Conservation (phyloP, 441 rosid genomes). For the Erodium texanum region DNA sequence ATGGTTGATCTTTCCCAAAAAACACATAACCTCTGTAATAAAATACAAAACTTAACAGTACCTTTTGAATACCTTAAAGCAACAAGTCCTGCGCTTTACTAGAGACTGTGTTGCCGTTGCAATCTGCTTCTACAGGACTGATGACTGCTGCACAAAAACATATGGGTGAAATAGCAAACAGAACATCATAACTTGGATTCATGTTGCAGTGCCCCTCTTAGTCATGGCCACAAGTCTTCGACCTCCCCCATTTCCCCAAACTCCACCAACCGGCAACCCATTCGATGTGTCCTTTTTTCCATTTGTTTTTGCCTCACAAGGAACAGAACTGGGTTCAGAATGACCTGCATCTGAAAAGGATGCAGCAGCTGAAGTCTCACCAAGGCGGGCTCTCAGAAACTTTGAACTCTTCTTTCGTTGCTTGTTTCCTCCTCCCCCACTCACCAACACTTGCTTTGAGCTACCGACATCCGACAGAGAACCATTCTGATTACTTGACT, state of each 20-base stretch:
- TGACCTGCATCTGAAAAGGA: neutral
- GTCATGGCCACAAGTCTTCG: constrained; percentile 25
- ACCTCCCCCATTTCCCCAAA: constrained; percentile 37
- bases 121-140: no score
- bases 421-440: constrained; percentile 25
- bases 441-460: no score
- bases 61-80: no score
- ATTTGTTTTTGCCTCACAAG: constrained; percentile 18
- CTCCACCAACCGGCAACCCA: constrained; percentile 26
- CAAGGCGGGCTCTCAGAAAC: constrained; percentile 32
- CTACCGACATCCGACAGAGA: constrained; percentile 3
- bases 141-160: no score
- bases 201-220: constrained; percentile 6
- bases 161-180: no score
- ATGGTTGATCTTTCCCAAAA: no score
- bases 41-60: no score
- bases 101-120: no score
- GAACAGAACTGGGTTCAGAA: constrained; percentile 16
- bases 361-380: constrained; percentile 27
- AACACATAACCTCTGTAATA: no score
- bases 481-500: constrained; percentile 11
- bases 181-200: no score
- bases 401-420: constrained; percentile 30
- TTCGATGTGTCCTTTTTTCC: constrained; percentile 17
- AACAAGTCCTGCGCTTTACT: no score